Conservation (phyloP, 495 filamentous ascomycete genomes). For the Penicillium steckii region DNA sequence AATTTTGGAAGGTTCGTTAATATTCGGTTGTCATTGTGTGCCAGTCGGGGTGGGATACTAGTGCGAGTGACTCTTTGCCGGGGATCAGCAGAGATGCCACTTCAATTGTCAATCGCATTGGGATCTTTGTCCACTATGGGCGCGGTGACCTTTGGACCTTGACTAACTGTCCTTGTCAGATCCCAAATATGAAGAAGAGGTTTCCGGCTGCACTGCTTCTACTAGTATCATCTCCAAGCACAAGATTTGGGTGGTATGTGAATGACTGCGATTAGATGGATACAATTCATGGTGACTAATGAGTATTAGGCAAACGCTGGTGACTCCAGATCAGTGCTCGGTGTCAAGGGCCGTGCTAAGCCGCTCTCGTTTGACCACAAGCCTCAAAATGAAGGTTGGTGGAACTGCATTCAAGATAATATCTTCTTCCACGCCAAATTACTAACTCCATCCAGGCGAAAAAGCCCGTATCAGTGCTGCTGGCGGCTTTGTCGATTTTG, state of each 20-base stretch:
- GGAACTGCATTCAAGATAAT: background rate
- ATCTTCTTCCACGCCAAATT: background rate
- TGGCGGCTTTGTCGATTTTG: constrained; percentile 97
- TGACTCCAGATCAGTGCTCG: constrained; percentile 90
- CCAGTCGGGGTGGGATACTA: no score
- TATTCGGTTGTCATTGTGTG: background rate
- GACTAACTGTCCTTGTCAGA: constrained; percentile 50
- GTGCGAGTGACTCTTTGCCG: no score
- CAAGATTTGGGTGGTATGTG: constrained; percentile 91
- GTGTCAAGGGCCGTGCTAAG: constrained; percentile 94
- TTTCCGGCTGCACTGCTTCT: constrained; percentile 95
- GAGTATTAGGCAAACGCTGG: constrained; percentile 81
- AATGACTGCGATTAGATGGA: background rate
- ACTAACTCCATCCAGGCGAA: constrained; percentile 61
- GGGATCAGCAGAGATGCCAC: no score
- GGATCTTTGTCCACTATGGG: no score
- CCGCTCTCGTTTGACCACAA: constrained; percentile 98
- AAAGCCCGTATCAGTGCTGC: constrained; percentile 94
- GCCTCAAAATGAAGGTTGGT: constrained; percentile 91
- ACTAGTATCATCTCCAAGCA: constrained; percentile 83
- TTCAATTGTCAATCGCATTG: no score
- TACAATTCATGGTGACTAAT: background rate
- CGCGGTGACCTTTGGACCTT: background rate
- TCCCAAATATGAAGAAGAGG: constrained; percentile 94
- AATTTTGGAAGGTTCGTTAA: constrained; percentile 79